These are phyloP conservation scores for Echinochloa phyllopogon DNA, from an alignment of 176 grass and related monocot genomes.

Conservation along the genomic window DNA sequence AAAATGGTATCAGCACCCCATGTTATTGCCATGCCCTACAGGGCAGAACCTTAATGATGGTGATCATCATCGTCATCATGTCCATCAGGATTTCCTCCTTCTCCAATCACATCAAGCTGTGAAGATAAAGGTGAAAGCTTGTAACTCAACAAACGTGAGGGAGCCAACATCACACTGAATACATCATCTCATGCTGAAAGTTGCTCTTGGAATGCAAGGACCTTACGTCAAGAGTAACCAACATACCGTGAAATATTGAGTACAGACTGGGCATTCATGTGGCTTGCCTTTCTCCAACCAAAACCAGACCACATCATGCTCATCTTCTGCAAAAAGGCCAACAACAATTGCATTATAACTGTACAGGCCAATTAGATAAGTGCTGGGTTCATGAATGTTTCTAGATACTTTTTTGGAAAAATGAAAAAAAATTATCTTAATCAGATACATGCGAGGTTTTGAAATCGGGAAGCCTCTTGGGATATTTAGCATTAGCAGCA, in stretches of 20 bases:
- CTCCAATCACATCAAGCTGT: conserved; percentile 70
- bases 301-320: conserved; percentile 84
- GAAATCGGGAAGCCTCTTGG: neutral
- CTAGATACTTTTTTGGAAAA: neutral
- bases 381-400: neutral
- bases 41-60: conserved; percentile 33
- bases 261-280: conserved; percentile 77
- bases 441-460: neutral
- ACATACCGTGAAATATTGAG: conserved; percentile 71
- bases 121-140: conserved; percentile 25
- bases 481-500: neutral
- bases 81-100: conserved; percentile 61
- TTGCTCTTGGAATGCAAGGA: neutral
- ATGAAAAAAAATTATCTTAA: neutral
- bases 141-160: neutral
- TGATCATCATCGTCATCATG: conserved; percentile 60
- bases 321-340: conserved; percentile 57
- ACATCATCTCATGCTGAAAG: neutral
- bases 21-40: conserved; percentile 27
- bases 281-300: conserved; percentile 78
- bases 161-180: neutral
- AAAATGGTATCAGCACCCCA: neutral
- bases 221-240: conserved; percentile 5
- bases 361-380: neutral
- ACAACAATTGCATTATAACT: neutral